These are phyloP conservation scores for Candida sanyaensis DNA, from an alignment of 1,139 yeast species.

Conservation along the genomic window DNA sequence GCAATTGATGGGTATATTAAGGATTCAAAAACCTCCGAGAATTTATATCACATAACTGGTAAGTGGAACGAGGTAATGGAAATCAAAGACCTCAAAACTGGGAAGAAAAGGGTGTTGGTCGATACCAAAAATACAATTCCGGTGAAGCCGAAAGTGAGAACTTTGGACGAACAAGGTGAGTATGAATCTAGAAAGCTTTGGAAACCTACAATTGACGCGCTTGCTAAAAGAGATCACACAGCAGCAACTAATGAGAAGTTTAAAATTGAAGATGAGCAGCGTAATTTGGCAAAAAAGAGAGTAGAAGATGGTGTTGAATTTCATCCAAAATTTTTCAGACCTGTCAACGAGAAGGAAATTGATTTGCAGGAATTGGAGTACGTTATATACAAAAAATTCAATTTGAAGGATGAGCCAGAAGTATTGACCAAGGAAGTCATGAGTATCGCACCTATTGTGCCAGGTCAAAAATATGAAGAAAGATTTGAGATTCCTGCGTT, in stretches of 20 bases:
- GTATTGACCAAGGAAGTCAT: constrained; percentile 55
- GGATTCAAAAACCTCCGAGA: constrained; percentile 52
- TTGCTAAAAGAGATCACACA: constrained; percentile 72
- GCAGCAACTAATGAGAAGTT: constrained; percentile 87
- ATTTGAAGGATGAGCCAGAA: constrained; percentile 45
- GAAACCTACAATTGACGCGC: constrained; percentile 78
- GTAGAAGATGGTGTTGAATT: constrained; percentile 77
- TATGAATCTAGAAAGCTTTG: constrained; percentile 83
- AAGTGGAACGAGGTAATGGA: constrained; percentile 93
- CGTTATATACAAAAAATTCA: constrained; percentile 58
- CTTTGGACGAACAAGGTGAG: constrained; percentile 74
- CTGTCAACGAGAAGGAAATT: constrained; percentile 21
- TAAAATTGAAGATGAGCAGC: constrained; percentile 81
- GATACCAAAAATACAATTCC: constrained; percentile 62
- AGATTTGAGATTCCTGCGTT: constrained; percentile 71
- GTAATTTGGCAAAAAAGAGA: constrained; percentile 71
- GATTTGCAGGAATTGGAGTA: constrained; percentile 53
- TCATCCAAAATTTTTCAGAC: constrained; percentile 74
- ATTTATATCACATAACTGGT: constrained; percentile 70
- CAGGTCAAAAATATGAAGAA: constrained; percentile 69
- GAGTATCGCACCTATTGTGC: constrained; percentile 70
- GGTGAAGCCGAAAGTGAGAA: constrained; percentile 69
- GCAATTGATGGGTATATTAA: constrained; percentile 78
- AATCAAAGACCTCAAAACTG: constrained; percentile 56
- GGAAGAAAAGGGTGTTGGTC: constrained; percentile 54